Evolutionary conservation across 1,284 basidiomycete species (phyloP), one percentile per base, ranked within the genome.

Genomic region (Irpex rosettiformis): DNA sequence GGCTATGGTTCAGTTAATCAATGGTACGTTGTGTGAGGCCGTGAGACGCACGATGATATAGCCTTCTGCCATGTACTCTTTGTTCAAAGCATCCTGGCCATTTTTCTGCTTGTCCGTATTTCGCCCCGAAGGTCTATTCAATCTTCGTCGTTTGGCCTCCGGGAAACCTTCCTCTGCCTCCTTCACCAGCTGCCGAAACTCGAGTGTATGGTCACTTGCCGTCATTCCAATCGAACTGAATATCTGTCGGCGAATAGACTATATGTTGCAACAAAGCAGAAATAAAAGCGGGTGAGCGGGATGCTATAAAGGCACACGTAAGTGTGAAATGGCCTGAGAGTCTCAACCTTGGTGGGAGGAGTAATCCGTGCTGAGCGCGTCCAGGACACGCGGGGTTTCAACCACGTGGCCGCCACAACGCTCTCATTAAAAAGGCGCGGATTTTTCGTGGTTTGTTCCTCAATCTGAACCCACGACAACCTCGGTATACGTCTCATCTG

Each of bases 31-130:
- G n/a, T 28, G 5, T 27, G 8, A 21, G 7, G 16, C 55, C 33
- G n/a, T 21, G 24, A 8, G 6, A 75, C 84, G 71, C 73, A 92
- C 90, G 63, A 93, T 82, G 42, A 79, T 80, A 67, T 91, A 86
- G 3, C 87, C 91, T 69, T 93, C 89, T 56, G 78, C 71, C 58
- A 91, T 66, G 69, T 88, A 93, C 66, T 84, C 80, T 71, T 84
- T 87, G 64, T 80, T 83, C 61, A 86, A 71, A 16, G 75, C 68
- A 18, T 70, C 67, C 56, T 78, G 71, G 30, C 75, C 72, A 40
- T 75, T 66, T 29, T 60, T 65, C 56, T 72, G 70, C 30, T 64
- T 64, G 58, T 75, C 70, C 49, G 73, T 71, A 43, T 66, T 65
- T 59, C 74, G 71, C 56, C 64, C 71, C 57, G 75, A 63, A 28